Percentiles rank a stretch among this genome's conserved stretches.
These are phyloP conservation scores for Alternaria sp. DNA, from an alignment of 2,329 filamentous ascomycete genomes.

Conservation along the genomic window DNA sequence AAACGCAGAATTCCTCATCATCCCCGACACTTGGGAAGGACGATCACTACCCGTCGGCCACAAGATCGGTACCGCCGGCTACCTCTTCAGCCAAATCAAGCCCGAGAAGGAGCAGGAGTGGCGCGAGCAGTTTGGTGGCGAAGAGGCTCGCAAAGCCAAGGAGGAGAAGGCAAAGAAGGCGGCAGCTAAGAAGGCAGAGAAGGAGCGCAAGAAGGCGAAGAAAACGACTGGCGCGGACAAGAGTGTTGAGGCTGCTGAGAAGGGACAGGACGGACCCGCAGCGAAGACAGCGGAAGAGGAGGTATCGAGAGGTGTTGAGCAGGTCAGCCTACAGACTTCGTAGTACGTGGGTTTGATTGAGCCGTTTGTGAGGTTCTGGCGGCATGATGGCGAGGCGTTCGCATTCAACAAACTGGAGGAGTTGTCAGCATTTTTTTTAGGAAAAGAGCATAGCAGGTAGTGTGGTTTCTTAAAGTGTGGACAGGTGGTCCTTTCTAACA, in stretches of 20 bases:
- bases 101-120: conserved; percentile 83
- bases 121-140: conserved; percentile 76
- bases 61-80: conserved; percentile 79
- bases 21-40: conserved; percentile 61
- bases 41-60: conserved; percentile 68
- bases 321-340: conserved; percentile 56
- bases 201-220: conserved; percentile 67
- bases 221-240: conserved; percentile 72
- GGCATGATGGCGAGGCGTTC: conserved; percentile 11
- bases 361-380: background rate
- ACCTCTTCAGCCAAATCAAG: conserved; percentile 85
- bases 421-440: background rate
- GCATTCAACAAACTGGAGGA: conserved; percentile 5
- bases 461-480: background rate
- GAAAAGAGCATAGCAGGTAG: background rate
- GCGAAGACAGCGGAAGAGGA: conserved; percentile 55
- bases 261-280: conserved; percentile 63
- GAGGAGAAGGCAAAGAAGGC: conserved; percentile 72
- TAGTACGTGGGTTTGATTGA: conserved; percentile 25
- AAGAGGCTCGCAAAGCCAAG: conserved; percentile 71
- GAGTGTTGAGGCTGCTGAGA: conserved; percentile 80
- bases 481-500: conserved; percentile 5
- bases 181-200: conserved; percentile 67
- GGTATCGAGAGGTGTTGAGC: conserved; percentile 56
- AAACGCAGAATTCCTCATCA: conserved; percentile 63